Conservation (phyloP, 106 monocot species). For the Dioscorea dumetorum region DNA sequence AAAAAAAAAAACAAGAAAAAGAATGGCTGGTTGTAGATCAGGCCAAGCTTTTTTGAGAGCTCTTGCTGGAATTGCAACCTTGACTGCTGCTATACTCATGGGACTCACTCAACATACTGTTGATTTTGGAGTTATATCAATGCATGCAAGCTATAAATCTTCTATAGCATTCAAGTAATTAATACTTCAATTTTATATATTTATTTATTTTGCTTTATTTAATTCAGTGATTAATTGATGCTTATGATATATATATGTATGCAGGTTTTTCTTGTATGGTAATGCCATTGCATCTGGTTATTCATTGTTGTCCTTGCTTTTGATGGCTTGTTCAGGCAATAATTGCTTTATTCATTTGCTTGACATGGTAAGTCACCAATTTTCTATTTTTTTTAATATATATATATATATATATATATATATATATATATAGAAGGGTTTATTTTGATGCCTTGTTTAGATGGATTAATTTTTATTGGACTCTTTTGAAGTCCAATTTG, state of each 20-base stretch:
- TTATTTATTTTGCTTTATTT: no score
- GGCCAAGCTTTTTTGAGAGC: neutral
- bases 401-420: no score
- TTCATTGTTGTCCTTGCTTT: neutral
- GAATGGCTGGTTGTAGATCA: neutral
- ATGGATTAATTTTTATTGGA: no score
- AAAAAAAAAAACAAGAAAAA: no score
- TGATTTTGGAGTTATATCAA: no score
- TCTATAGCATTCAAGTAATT: neutral
- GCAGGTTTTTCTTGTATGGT: conserved; percentile 4
- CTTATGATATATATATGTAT: neutral
- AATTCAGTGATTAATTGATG: neutral
- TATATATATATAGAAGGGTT: no score
- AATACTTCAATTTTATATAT: no score
- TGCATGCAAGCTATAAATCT: conserved; percentile 7
- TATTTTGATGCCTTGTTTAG: neutral
- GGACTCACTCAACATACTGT: neutral
- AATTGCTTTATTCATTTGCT: neutral
- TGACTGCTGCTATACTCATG: neutral
- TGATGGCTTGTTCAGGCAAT: neutral
- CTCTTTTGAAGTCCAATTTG: no score
- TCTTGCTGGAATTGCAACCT: neutral
- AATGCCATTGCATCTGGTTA: neutral
- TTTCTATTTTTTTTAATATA: no score
- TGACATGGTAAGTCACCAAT: conserved; percentile 9